A percentile compares a stretch with the other conserved stretches of the same genome.
phyloP scores from a whole-genome alignment of 805 yeast species.

The Saccharomycopsis fodiens region DNA sequence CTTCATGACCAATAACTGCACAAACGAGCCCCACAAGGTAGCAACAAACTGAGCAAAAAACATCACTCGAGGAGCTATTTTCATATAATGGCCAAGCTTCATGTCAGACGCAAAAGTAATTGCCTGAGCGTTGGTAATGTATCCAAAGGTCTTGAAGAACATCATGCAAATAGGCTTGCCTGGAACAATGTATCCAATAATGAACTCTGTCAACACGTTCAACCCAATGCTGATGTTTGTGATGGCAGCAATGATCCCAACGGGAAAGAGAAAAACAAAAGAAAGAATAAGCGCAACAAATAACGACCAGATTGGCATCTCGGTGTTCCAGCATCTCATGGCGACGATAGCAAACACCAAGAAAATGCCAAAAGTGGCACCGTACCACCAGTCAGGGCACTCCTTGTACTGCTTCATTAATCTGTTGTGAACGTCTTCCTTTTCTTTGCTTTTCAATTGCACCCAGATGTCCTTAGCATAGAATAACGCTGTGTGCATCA shows the following conservation, averaged over 20 bases:
- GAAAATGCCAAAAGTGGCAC: constrained; percentile 36
- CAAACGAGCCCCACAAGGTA: constrained; percentile 37
- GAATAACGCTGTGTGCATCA: constrained; percentile 49
- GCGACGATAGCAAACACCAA: constrained; percentile 37
- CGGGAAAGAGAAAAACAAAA: constrained; percentile 49
- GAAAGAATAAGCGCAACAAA: constrained; percentile 50
- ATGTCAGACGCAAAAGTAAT: constrained; percentile 45
- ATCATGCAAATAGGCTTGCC: constrained; percentile 56
- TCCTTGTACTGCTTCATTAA: constrained; percentile 52
- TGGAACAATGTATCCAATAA: constrained; percentile 59
- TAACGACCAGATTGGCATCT: constrained; percentile 52
- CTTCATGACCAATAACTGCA: constrained; percentile 35
- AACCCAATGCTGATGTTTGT: constrained; percentile 55
- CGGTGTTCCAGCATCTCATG: constrained; percentile 34
- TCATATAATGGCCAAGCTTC: constrained; percentile 59
- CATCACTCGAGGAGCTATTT: constrained; percentile 53
- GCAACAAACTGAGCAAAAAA: constrained; percentile 44
- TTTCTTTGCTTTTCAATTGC: constrained; percentile 33
- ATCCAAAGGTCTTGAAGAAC: constrained; percentile 54
- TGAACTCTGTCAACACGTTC: constrained; percentile 55
- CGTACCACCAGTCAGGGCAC: constrained; percentile 61
- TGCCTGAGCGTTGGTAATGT: constrained; percentile 47
- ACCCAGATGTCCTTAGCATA: constrained; percentile 47
- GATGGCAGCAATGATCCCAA: constrained; percentile 53
- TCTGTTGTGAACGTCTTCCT: constrained; percentile 46